phyloP scores from a whole-genome alignment of 805 yeast species.

The Metschnikowia continentalis region DNA sequence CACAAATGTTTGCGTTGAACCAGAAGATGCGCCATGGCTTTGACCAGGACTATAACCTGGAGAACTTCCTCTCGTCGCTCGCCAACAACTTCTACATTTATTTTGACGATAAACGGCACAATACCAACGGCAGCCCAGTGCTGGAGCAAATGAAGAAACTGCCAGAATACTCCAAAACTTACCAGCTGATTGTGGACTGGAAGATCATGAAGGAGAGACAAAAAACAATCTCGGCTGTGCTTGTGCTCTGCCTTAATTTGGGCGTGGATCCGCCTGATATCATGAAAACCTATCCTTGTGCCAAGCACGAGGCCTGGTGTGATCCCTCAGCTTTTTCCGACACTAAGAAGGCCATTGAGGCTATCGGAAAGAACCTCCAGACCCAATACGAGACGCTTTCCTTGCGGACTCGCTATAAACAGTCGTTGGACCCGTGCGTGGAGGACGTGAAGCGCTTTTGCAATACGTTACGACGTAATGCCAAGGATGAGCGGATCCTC shows the following conservation, averaged over 20 bases:
- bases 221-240: conserved; percentile 89
- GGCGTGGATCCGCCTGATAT: conserved; percentile 98
- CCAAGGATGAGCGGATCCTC: conserved; percentile 87
- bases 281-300: conserved; percentile 88
- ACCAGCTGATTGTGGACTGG: conserved; percentile 84
- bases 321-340: conserved; percentile 82
- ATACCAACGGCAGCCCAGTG: conserved; percentile 80
- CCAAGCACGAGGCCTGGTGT: conserved; percentile 87
- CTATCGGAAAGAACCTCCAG: conserved; percentile 84
- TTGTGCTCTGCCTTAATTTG: conserved; percentile 82
- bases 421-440: conserved; percentile 88
- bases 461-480: conserved; percentile 79
- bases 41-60: conserved; percentile 57
- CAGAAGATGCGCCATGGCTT: conserved; percentile 61
- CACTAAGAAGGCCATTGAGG: conserved; percentile 85
- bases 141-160: conserved; percentile 47
- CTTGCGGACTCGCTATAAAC: conserved; percentile 83
- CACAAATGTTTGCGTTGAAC: conserved; percentile 30
- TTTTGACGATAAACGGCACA: conserved; percentile 88
- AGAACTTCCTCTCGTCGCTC: conserved; percentile 50
- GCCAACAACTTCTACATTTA: conserved; percentile 75
- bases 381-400: conserved; percentile 86
- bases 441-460: conserved; percentile 93
- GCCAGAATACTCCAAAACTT: conserved; percentile 42
- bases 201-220: conserved; percentile 84